These are phyloP conservation scores for Pseudognaphalium luteoalbum DNA, from an alignment of 129 eudicot genomes.

Conservation along the genomic window DNA sequence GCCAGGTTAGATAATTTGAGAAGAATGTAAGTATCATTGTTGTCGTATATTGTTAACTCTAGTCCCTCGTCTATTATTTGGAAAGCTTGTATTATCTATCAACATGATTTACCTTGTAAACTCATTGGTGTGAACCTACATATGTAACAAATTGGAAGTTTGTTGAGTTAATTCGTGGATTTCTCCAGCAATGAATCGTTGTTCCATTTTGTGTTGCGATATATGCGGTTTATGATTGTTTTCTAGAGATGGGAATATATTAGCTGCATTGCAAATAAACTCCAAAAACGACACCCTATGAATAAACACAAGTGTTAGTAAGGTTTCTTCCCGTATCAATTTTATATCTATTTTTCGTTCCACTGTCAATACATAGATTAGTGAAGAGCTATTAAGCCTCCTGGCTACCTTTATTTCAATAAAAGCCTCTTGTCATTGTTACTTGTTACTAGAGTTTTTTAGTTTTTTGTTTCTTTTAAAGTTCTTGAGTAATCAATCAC, in stretches of 20 bases:
- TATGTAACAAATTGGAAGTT: not conserved
- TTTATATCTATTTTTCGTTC: no score
- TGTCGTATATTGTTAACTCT: not conserved
- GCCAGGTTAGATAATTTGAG: slow-evolving; percentile 96
- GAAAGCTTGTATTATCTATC: not conserved
- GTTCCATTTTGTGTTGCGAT: not conserved
- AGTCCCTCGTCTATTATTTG: not conserved
- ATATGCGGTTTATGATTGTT: not conserved
- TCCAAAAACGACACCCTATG: no score
- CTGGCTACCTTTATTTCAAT: no score
- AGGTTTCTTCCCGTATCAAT: no score
- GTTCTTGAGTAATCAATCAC: no score
- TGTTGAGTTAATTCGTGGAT: not conserved
- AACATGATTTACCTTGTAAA: slow-evolving; percentile 3
- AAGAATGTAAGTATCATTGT: slow-evolving; percentile 58
- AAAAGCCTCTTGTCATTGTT: no score
- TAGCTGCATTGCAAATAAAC: not conserved
- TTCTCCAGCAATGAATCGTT: not conserved
- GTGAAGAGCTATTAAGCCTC: no score
- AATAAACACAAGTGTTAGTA: no score
- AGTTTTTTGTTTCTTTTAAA: no score
- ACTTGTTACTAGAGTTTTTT: no score
- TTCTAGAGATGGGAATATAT: not conserved
- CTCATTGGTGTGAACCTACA: slow-evolving; percentile 8
- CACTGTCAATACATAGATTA: no score